Evolutionary conservation across 177 flowering plant species (phyloP).

Genomic region (Vitis hybrid): DNA sequence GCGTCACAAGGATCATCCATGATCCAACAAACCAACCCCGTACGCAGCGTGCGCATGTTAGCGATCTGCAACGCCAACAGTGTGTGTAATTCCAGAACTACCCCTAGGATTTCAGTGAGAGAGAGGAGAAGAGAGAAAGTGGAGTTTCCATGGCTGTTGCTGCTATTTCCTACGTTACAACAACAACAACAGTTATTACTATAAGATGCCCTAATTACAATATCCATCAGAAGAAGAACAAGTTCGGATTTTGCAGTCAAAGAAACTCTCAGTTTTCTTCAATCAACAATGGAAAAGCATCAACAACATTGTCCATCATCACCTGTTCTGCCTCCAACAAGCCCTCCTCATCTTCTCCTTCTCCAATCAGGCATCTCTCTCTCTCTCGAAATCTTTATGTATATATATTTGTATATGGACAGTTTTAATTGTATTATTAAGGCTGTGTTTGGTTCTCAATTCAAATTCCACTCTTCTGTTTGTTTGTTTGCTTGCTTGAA

Average conservation of each 20-base stretch:
- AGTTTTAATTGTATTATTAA: too few relatives aligned
- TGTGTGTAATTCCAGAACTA: not conserved
- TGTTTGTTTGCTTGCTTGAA: too few relatives aligned
- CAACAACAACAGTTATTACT: not conserved
- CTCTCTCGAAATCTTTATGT: not conserved
- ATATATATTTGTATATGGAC: not conserved
- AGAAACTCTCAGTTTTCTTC: conserved; percentile 12
- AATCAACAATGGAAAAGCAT: not conserved
- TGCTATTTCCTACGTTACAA: too few relatives aligned
- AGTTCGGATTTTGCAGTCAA: not conserved
- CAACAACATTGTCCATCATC: conserved; percentile 17
- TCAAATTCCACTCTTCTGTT: too few relatives aligned
- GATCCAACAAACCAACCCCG: too few relatives aligned
- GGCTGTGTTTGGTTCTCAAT: not conserved
- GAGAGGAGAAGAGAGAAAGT: too few relatives aligned
- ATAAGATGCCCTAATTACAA: too few relatives aligned
- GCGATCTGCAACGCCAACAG: too few relatives aligned
- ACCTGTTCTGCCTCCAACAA: conserved; percentile 59
- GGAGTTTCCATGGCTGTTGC: too few relatives aligned
- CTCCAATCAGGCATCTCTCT: conserved; percentile 52
- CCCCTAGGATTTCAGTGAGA: not conserved
- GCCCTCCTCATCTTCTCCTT: conserved; percentile 41
- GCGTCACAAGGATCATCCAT: too few relatives aligned
- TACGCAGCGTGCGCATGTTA: too few relatives aligned
- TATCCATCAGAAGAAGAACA: too few relatives aligned